phyloP scores from a whole-genome alignment of 306 rosid genomes.

The Cyamopsis tetragonoloba region DNA sequence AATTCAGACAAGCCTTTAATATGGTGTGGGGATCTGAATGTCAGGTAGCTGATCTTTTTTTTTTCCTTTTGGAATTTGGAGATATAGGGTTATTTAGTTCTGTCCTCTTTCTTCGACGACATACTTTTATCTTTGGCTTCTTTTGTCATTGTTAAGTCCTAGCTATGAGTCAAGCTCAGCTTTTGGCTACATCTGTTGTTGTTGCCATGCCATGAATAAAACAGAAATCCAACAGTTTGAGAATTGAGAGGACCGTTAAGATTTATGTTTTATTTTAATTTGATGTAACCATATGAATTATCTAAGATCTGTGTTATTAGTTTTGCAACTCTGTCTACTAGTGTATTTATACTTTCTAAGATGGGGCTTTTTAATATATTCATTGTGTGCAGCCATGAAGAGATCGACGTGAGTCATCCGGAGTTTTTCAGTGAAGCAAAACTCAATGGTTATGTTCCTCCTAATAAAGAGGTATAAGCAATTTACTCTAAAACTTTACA shows the following conservation, averaged over 20 bases:
- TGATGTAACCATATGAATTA: neutral
- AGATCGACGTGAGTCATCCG: slow-evolving; percentile 94
- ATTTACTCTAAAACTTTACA: slow-evolving; percentile 26
- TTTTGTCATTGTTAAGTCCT: slow-evolving; percentile 6
- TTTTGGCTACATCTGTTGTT: slow-evolving; percentile 18
- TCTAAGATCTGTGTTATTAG: neutral
- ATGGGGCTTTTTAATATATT: slow-evolving; percentile 12
- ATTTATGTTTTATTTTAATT: slow-evolving; percentile 8
- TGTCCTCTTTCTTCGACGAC: slow-evolving; percentile 16
- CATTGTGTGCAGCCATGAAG: slow-evolving; percentile 84
- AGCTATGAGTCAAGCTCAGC: slow-evolving; percentile 13
- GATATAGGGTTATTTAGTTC: slow-evolving; percentile 9
- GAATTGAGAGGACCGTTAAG: slow-evolving; percentile 4
- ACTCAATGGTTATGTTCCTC: slow-evolving; percentile 77
- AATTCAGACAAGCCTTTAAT: slow-evolving; percentile 87
- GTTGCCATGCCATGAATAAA: slow-evolving; percentile 4
- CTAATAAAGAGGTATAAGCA: slow-evolving; percentile 71
- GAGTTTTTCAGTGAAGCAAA: slow-evolving; percentile 86
- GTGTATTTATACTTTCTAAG: neutral
- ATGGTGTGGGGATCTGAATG: slow-evolving; percentile 99
- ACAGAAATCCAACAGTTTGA: neutral
- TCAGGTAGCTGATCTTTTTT: slow-evolving; percentile 53
- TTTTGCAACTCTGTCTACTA: neutral
- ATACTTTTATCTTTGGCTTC: slow-evolving; percentile 11
- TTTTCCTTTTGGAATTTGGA: slow-evolving; percentile 9